Base-by-base conservation (phyloP, 2,329 filamentous ascomycete genomes). In the Cercospora sojina region DNA sequence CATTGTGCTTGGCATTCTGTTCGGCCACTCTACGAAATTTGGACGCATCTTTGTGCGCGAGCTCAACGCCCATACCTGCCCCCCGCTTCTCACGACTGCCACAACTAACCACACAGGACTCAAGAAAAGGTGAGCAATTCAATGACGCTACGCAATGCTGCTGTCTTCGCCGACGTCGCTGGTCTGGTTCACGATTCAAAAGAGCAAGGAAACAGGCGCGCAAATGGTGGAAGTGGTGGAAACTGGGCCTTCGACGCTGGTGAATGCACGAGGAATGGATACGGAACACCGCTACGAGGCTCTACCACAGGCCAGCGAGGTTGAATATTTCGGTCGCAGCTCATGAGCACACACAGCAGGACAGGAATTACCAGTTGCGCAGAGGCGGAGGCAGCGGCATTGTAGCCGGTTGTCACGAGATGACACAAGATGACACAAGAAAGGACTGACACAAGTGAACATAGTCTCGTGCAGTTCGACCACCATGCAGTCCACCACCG, bases 401-500 rank as follows among this genome's bases (percentile, higher is more conserved):
- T 20, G 13, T 18, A 23, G 59, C 59, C 4, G 27, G 12, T 27
- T 56, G 49, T 16, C 18, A 55, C 31, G 13, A 27, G n/a, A 41
- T 29, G n/a, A 32, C 20, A 16, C 23, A 63, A 27, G n/a, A 41
- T 29, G n/a, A 32, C 20, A 16, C 23, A 63, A 35, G 35, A 62
- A 13, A 13, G 18, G 16, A 18, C 60, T 63, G 60, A 63, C 35
- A 47, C 25, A 10, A 12, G 13, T 43, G 20, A 51, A 53, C 57
- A 27, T 25, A 67, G 65, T 67, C 62, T 62, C 59, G 56, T 61
- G 65, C 64, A 64, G 64, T 58, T 70, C 68, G 67, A 62, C 64
- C 70, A 71, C 47, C 31, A 72, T 72, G 70, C 60, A 66, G 64
- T 64, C 69, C 57, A 58, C 61, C 55, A 65, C 69, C 59, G 69